These are phyloP conservation scores for Biscogniauxia sp. DNA, from an alignment of 2,329 filamentous ascomycete genomes.

Conservation along the genomic window DNA sequence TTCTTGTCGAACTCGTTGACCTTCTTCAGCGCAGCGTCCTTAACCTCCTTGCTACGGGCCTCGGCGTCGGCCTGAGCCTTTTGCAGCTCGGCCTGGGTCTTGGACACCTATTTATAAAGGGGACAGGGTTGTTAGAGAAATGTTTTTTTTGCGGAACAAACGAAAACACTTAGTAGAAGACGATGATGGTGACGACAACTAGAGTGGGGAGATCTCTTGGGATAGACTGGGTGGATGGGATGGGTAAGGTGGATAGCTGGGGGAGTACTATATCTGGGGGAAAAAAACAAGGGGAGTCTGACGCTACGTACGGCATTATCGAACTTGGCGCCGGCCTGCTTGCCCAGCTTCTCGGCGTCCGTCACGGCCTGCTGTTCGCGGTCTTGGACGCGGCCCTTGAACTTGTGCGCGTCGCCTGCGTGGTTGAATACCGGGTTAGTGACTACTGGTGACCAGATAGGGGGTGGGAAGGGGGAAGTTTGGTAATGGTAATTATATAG, in stretches of 20 bases:
- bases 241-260: neutral
- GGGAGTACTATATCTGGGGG: neutral
- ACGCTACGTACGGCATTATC: slow-evolving; percentile 62
- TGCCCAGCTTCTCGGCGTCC: slow-evolving; percentile 59
- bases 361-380: slow-evolving; percentile 62
- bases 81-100: slow-evolving; percentile 61
- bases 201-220: no score
- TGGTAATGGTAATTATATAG: neutral
- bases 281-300: neutral
- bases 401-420: slow-evolving; percentile 72
- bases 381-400: slow-evolving; percentile 57
- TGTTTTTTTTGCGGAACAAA: neutral
- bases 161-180: neutral
- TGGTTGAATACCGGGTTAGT: slow-evolving; percentile 9
- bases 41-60: slow-evolving; percentile 59
- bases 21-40: slow-evolving; percentile 65
- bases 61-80: slow-evolving; percentile 61
- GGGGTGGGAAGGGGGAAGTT: neutral
- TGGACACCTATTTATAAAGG: slow-evolving; percentile 52
- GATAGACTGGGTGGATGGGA: neutral
- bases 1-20: slow-evolving; percentile 81
- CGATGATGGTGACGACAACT: neutral
- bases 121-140: neutral
- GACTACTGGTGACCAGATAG: neutral
- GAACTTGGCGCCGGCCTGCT: slow-evolving; percentile 62